A percentile compares a stretch with the other conserved stretches of the same genome.
phyloP scores from a whole-genome alignment of 2,329 filamentous ascomycete genomes.

The Fusarium solani-melongenae region DNA sequence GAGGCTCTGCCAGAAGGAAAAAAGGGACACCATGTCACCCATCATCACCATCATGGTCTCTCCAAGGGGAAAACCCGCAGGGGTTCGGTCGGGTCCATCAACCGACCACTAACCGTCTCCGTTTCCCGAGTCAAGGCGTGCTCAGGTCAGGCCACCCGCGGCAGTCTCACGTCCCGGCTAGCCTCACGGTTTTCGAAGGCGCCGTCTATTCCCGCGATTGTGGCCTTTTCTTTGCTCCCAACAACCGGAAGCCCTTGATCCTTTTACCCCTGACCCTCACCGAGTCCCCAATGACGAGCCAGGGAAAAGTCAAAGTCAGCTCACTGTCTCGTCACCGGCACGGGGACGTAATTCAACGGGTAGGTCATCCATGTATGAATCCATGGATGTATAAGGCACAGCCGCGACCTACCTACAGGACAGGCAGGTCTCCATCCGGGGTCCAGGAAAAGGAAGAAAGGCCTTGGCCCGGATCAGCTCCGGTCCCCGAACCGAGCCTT shows the following conservation, averaged over 20 bases:
- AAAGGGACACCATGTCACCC: neutral
- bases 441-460: neutral
- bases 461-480: slow-evolving; percentile 22
- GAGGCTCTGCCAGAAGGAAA: slow-evolving; percentile 24
- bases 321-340: neutral
- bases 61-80: slow-evolving; percentile 7
- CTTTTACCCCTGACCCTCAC: neutral
- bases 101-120: slow-evolving; percentile 8
- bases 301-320: slow-evolving; percentile 7
- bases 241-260: slow-evolving; percentile 3
- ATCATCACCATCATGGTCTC: neutral
- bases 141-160: slow-evolving; percentile 25
- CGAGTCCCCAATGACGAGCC: slow-evolving; percentile 10
- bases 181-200: neutral
- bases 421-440: neutral
- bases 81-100: slow-evolving; percentile 6
- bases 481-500: slow-evolving; percentile 42
- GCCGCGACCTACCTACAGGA: neutral
- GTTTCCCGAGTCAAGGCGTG: slow-evolving; percentile 11
- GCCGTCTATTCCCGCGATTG: slow-evolving; percentile 25
- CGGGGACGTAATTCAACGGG: neutral
- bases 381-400: neutral
- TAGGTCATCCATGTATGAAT: neutral
- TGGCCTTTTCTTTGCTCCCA: slow-evolving; percentile 24
- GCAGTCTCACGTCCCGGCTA: neutral